Conservation (phyloP, 2,329 filamentous ascomycete species). For the Zalaria sp. region DNA sequence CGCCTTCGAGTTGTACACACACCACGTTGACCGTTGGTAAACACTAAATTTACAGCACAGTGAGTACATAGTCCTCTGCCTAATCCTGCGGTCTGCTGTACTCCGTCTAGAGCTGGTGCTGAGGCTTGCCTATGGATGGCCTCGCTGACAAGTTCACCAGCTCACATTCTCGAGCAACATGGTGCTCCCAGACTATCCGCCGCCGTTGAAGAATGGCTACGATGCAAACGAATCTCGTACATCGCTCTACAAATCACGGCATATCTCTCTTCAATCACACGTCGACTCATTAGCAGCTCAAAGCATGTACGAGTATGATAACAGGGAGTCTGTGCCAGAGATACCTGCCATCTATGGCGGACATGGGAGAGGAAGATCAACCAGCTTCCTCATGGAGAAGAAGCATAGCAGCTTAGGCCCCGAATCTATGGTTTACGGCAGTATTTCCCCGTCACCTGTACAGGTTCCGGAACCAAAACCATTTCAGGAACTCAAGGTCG, state of each 20-base stretch:
- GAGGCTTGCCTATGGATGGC: too few species aligned
- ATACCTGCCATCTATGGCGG: slow-evolving; percentile 13
- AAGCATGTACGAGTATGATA: slow-evolving; percentile 7
- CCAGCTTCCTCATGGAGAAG: slow-evolving; percentile 11
- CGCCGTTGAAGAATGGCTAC: background rate
- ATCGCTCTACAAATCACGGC: slow-evolving; percentile 16
- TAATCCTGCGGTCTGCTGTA: too few species aligned
- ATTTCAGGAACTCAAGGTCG: slow-evolving; percentile 7
- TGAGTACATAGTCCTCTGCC: too few species aligned
- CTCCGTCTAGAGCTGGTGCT: too few species aligned
- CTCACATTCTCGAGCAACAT: background rate
- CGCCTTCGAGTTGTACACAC: too few species aligned
- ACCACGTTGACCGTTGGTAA: too few species aligned
- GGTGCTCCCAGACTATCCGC: background rate
- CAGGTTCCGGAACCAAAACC: background rate
- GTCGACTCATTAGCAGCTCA: slow-evolving; percentile 13
- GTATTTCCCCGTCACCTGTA: slow-evolving; percentile 2
- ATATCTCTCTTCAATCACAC: slow-evolving; percentile 17
- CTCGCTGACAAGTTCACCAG: too few species aligned
- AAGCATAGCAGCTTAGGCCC: slow-evolving; percentile 4
- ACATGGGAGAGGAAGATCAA: slow-evolving; percentile 7
- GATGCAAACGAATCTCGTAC: background rate
- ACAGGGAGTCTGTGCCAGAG: slow-evolving; percentile 9
- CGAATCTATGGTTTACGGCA: slow-evolving; percentile 9
- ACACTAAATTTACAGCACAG: too few species aligned